phyloP scores from a whole-genome alignment of 305 asterid genomes.

The Lippia alba region DNA sequence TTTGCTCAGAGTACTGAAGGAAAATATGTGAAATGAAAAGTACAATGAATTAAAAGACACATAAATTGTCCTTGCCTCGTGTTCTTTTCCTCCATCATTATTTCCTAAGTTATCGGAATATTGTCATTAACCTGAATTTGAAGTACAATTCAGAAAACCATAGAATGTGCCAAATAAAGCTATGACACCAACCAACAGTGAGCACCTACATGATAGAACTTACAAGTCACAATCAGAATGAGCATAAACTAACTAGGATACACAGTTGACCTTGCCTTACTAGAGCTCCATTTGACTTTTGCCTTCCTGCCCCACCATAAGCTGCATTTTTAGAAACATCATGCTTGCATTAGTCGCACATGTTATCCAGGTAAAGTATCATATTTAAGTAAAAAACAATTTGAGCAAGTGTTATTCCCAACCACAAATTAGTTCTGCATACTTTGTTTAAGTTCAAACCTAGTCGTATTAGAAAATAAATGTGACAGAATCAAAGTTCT shows the following conservation, averaged over 20 bases:
- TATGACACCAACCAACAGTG: not conserved
- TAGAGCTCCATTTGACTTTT: not conserved
- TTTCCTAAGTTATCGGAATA: constrained; percentile 34
- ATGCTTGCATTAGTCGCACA: not conserved
- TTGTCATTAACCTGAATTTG: constrained; percentile 27
- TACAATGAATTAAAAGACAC: constrained; percentile 18
- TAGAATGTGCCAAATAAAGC: constrained; percentile 1
- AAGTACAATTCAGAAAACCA: constrained; percentile 26
- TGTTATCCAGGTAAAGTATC: not conserved
- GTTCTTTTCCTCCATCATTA: constrained; percentile 45
- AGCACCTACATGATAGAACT: constrained; percentile 9
- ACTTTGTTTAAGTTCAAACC: not conserved
- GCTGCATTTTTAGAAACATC: constrained; percentile 1
- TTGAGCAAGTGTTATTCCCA: not conserved
- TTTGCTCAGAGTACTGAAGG: constrained; percentile 14
- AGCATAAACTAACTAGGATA: not conserved
- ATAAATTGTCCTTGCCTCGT: constrained; percentile 47
- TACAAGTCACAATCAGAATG: not conserved
- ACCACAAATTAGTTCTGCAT: not conserved
- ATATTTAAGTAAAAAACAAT: not conserved
- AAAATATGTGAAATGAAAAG: constrained; percentile 13
- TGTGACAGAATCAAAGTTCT: not conserved
- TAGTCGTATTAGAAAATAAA: not conserved
- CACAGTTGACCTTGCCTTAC: not conserved
- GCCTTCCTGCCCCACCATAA: not conserved